Evolutionary conservation across 768 basidiomycete genomes (phyloP).

Genomic region (Termitomyces sp.): DNA sequence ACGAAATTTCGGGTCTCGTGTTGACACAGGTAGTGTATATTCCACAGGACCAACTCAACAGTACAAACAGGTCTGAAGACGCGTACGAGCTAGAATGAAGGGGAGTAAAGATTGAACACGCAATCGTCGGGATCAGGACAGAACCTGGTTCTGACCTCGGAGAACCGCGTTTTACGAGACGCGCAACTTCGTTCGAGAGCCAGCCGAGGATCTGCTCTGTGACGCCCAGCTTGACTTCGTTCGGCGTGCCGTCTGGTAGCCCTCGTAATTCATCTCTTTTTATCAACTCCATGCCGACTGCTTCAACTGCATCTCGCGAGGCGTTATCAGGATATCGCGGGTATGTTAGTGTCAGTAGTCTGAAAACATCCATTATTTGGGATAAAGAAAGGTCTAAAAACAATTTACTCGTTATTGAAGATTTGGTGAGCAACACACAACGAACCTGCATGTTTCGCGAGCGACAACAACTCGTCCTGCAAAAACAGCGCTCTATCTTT

Average conservation of each 20-base stretch:
- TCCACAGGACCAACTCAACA: conserved; percentile 67
- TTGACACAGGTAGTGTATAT: conserved; percentile 51
- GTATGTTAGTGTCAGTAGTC: conserved; percentile 69
- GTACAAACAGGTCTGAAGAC: conserved; percentile 57
- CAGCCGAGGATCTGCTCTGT: conserved; percentile 72
- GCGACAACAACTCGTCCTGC: conserved; percentile 51
- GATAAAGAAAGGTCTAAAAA: conserved; percentile 51
- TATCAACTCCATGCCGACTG: conserved; percentile 59
- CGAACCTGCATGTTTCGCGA: conserved; percentile 56
- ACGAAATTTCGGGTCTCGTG: conserved; percentile 37
- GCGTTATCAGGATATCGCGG: conserved; percentile 70
- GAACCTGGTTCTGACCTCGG: conserved; percentile 44
- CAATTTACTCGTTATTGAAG: background rate
- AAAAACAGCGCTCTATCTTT: conserved; percentile 55
- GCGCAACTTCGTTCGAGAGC: conserved; percentile 63
- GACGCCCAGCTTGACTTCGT: conserved; percentile 50
- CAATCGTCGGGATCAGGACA: conserved; percentile 1
- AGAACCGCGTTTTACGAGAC: conserved; percentile 45
- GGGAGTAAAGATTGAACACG: conserved; percentile 1
- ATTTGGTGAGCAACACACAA: conserved; percentile 10
- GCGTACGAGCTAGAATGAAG: conserved; percentile 42
- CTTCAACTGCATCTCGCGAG: conserved; percentile 70
- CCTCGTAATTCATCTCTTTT: conserved; percentile 55
- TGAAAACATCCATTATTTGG: conserved; percentile 67
- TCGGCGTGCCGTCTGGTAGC: conserved; percentile 29